Base-by-base conservation (phyloP, 495 filamentous ascomycete genomes). In the Lichenothelia convexa region DNA sequence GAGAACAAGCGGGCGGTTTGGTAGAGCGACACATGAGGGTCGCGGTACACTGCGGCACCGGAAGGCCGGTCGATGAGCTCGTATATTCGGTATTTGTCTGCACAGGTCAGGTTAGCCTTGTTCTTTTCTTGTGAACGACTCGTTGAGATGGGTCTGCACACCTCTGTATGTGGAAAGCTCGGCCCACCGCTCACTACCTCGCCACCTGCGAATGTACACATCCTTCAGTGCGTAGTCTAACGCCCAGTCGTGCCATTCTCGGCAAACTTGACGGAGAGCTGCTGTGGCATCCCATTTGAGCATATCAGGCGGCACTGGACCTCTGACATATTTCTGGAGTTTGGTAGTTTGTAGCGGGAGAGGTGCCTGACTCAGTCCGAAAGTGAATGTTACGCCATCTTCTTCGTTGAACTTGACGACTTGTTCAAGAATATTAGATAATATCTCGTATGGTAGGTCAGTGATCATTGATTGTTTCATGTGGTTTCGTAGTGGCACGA, bases 171-270 rank as follows among this genome's bases (percentile, higher is more conserved):
- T 41, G 11, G 55, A 45, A 12, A 60, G 40, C 32, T 60, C 52
- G 4, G 55, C 53, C 57, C 57, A 60, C 32, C 57, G 41, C 42
- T 71, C 67, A 34, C 59, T 55, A 11, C 67, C 65, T 46, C 57
- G 60, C 66, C 67, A 68, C 12, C 58, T 45, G 9, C 56, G 56
- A 26, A 70, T 54, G 39, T 65, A 67, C 18, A 70, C 41, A 12
- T 59, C 55, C 39, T 55, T 57, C 29, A 71, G 39, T 26, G 63
- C 51, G 48, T 63, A 64, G 3, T 51, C 46, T 34, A 62, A 40
- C 9, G 63, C 62, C 67, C 67, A 71, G 4, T 69, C 50, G 37
- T 67, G 67, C 65, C 67, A 71, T 30, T 45, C 38, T 18, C 49
- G 48, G 47, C 59, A 61, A 22, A 67, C 64, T 12, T 55, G 54